Base-by-base conservation (phyloP, 768 basidiomycete species). In the Leccinum subtestaceum region DNA sequence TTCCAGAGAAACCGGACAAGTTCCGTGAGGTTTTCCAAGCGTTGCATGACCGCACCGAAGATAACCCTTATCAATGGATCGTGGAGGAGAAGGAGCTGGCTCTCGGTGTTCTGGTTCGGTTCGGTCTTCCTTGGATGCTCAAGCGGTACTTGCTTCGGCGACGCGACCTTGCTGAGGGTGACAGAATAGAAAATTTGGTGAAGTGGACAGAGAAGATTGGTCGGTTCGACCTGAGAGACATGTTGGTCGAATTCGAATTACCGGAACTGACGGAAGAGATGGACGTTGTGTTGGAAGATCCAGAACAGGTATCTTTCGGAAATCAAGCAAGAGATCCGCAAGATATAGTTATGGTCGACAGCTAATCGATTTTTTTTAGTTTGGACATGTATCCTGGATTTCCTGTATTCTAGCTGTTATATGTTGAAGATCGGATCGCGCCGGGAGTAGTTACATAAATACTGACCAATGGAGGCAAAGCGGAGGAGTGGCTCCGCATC, bases 51-150 rank as follows among this genome's bases (percentile, higher is more conserved):
- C 69, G 59, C n/a, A 53, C 59, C 2, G 70, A 67, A 19, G 63
- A 52, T 13, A 62, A 48, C 3, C 63, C 57, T 7, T 69, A 65
- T 62, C 65, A 63, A 36, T 71, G 67, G 69, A 60, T 71, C 40
- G 58, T 67, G 11, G 63, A 63, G 46, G 70, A 70, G 55, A 61
- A 60, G 38, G 69, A 70, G 25, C 43, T 70, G 31, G 69, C 52
- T 43, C 69, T 71, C 7, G 52, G 46, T 19, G 13, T 71, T 31
- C 61, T 70, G 4, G 54, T 71, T 23, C 61, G 67, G 21, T 67
- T 60, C 32, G 65, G 55, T 29, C 63, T 43, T 0, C 63, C 69
- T 10, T 71, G 69, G 69, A 71, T 71, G 69, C 61, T 69, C 47
- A 60, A 65, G 43, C 67, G 63, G 0, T 71, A 71, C 54, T 50